Base-by-base conservation (phyloP, 257 asterid species). In the Solanum corneliomulleri region DNA sequence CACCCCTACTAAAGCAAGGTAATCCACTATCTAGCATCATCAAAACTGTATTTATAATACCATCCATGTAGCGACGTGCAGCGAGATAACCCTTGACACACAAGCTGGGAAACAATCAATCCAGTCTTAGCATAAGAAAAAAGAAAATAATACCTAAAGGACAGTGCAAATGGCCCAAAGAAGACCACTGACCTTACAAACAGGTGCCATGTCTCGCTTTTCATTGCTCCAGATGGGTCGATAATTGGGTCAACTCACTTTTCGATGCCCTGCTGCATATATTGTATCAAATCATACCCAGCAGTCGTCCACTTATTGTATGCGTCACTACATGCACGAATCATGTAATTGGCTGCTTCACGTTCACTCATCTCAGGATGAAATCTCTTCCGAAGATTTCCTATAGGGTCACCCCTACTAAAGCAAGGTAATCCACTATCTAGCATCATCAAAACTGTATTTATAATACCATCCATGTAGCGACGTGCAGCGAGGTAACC, bases 401-500 rank as follows among this genome's bases (percentile, higher is more conserved):
- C 99, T 41, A 97, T 95, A 25, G 99, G 99, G 45, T 97, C 99
- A 6, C 99, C 99, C 87, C 99, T 88, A 92, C 99, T 94, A 90
- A 97, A 96, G 94, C 99, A 97, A 45, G 99, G 99, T 91, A 97
- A 89, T 81, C 99, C 99, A 6, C 99, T 97, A 78, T 97, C 99
- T 64, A 93, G 89, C 99, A 97, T 97, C 87, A 97, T 82, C 49
- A 84, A 82, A 9, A 97, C 98, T 6, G 98, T 97, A 60, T 86
- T 97, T 70, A 95, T 58, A 89, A 97, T 97, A 87, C 99, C 99
- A 86, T 97, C 95, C 99, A 94, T 96, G 83, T 97, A 88, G 42
- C 98, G 94, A 3, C 99, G 97, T 58, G 98, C 99, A 72, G 99
- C 98, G 77, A 97, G 99, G 91, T 96, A 97, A 69, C 99, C 99